A percentile compares a stretch with the other conserved stretches of the same genome.
phyloP scores from a whole-genome alignment of 225 moss, liverwort and hornwort species.

The Climacium dendroides region DNA sequence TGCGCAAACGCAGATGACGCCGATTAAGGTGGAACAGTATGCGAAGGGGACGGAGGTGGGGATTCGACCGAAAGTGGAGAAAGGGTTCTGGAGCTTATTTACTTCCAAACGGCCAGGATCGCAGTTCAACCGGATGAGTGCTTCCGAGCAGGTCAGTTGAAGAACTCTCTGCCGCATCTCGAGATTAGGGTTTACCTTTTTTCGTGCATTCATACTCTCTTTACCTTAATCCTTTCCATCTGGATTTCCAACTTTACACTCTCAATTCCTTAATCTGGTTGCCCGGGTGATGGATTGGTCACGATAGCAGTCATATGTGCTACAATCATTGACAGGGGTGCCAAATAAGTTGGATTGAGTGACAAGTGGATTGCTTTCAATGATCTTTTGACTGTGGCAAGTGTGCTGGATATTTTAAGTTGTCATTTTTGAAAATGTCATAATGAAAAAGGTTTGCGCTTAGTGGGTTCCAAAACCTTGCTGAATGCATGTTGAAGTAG shows the following conservation, averaged over 20 bases:
- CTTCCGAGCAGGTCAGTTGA: constrained; percentile 33
- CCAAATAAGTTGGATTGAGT: not conserved
- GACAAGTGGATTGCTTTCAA: not conserved
- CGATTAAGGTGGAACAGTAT: not conserved
- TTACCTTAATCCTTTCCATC: too few species aligned
- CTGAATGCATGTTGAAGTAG: too few species aligned
- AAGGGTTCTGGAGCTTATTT: constrained; percentile 34
- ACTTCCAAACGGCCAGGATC: constrained; percentile 7
- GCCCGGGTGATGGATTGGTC: not conserved
- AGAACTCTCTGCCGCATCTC: not conserved
- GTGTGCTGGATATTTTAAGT: not conserved
- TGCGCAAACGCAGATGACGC: constrained; percentile 14
- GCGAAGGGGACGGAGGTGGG: not conserved
- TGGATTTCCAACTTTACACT: not conserved
- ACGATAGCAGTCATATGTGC: not conserved
- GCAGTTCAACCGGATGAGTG: constrained; percentile 19
- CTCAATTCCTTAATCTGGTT: not conserved
- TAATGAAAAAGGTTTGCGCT: not conserved
- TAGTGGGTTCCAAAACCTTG: not conserved
- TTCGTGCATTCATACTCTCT: not conserved
- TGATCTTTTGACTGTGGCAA: not conserved
- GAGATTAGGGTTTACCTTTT: not conserved
- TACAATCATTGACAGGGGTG: not conserved
- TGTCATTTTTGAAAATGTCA: not conserved
- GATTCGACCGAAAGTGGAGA: constrained; percentile 20